Evolutionary conservation across 2,329 filamentous ascomycete genomes (phyloP), one percentile per base, ranked within the genome.

Genomic region (Penicillium carneum): DNA sequence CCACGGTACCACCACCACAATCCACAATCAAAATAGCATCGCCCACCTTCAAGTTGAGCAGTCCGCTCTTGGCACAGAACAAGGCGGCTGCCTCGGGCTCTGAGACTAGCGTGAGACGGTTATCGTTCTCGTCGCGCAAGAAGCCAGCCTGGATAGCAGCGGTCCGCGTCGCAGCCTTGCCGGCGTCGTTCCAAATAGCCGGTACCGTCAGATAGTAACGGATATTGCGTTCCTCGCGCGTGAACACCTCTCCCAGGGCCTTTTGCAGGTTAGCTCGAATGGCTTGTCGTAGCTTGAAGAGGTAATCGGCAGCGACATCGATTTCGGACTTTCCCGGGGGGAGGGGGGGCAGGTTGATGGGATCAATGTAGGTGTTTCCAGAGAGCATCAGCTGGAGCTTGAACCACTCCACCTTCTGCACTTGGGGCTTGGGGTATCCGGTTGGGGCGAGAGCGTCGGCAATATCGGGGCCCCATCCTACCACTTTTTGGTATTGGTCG

Each of bases 351-450:
- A 99, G 87, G 85, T 98, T 98, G 83, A 98, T 98, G 64, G 95
- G 95, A 79, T 98, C 95, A 76, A 98, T 98, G 79, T 98, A 98
- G 46, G 95, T 98, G 84, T 98, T 98, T 66, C 95, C 95, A 62
- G 93, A 97, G 65, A 97, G 86, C 95, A 98, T 98, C 59, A 99
- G 88, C 82, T 99, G 95, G 69, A 99, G 86, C 84, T 98, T 98
- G 86, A 99, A 98, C 95, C 95, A 99, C 82, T 98, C 95, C 26
- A 98, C 94, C 83, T 98, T 98, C 80, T 98, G 95, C 70, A 99
- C 94, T 67, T 94, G 94, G 36, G 92, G 92, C 83, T 98, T 98
- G 70, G 95, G 95, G 79, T 98, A 98, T 65, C 95, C 95, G 42
- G 95, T 98, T 33, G 95, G 95, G 55, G 95, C 94, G 67, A 98